Evolutionary conservation across 1,139 yeast genomes (phyloP).

Genomic region (Neolecta irregularis): DNA sequence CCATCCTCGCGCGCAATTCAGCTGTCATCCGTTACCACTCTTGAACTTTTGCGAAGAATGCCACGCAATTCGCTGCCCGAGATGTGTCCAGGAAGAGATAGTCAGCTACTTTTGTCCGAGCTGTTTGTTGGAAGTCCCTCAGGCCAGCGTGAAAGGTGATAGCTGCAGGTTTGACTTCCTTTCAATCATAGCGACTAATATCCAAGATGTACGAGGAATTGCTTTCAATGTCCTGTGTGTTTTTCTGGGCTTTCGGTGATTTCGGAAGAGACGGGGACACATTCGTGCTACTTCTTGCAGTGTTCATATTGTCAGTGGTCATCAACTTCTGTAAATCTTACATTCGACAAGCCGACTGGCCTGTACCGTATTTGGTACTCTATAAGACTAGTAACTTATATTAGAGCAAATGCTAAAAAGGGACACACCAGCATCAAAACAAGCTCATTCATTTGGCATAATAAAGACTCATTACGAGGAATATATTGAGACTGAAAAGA

Average conservation of each 20-base stretch:
- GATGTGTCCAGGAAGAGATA: slow-evolving; percentile 17
- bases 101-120: slow-evolving; percentile 17
- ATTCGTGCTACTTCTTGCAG: slow-evolving; percentile 8
- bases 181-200: not conserved
- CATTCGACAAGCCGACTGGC: slow-evolving; percentile 11
- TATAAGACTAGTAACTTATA: too few species aligned
- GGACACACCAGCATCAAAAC: not conserved
- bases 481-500: not conserved
- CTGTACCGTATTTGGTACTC: slow-evolving; percentile 4
- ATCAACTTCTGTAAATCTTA: slow-evolving; percentile 7
- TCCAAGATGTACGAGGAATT: slow-evolving; percentile 15
- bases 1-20: slow-evolving; percentile 9
- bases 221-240: slow-evolving; percentile 17
- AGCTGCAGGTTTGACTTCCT: slow-evolving; percentile 4
- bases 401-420: too few species aligned
- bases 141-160: slow-evolving; percentile 6
- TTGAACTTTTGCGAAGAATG: slow-evolving; percentile 18
- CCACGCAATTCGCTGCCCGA: slow-evolving; percentile 16
- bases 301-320: slow-evolving; percentile 17
- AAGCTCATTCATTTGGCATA: not conserved
- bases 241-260: slow-evolving; percentile 10
- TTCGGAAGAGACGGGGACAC: not conserved
- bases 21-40: slow-evolving; percentile 14
- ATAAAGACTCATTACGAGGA: slow-evolving; percentile 3
- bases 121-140: slow-evolving; percentile 16